phyloP scores from a whole-genome alignment of 1,139 yeast species.

The Scheffersomyces titani region DNA sequence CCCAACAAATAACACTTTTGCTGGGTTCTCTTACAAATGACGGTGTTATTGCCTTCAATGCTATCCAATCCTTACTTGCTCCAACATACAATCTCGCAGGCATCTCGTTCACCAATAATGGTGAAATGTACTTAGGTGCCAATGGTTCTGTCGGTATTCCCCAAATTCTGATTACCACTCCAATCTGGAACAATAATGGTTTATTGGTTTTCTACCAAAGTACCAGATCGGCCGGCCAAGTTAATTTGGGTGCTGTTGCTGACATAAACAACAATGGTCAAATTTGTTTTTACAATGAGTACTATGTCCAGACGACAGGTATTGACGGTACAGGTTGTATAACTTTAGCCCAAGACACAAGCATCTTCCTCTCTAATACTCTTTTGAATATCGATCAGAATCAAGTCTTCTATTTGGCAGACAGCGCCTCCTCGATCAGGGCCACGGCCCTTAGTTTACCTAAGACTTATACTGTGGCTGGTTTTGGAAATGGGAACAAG shows the following conservation, averaged over 20 bases:
- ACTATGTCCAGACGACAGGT: slow-evolving; percentile 25
- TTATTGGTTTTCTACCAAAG: slow-evolving; percentile 23
- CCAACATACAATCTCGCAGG: slow-evolving; percentile 23
- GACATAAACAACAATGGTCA: slow-evolving; percentile 28
- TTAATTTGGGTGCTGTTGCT: slow-evolving; percentile 21
- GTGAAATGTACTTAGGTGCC: slow-evolving; percentile 30
- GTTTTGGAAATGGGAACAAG: slow-evolving; percentile 32
- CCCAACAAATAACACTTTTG: slow-evolving; percentile 10
- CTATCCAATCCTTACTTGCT: slow-evolving; percentile 16
- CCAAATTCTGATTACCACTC: slow-evolving; percentile 19
- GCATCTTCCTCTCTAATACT: slow-evolving; percentile 19
- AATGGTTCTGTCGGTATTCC: slow-evolving; percentile 21
- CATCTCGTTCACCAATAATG: slow-evolving; percentile 26
- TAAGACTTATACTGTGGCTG: slow-evolving; percentile 28
- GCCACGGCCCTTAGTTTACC: slow-evolving; percentile 17
- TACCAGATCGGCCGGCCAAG: slow-evolving; percentile 18
- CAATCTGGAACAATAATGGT: slow-evolving; percentile 29
- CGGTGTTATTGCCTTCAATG: slow-evolving; percentile 26
- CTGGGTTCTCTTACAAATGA: slow-evolving; percentile 15
- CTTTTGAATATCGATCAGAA: slow-evolving; percentile 14
- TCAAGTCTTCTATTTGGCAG: slow-evolving; percentile 25
- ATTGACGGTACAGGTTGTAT: slow-evolving; percentile 32
- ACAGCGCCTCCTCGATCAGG: slow-evolving; percentile 18
- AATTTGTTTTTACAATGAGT: slow-evolving; percentile 28
- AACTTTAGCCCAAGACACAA: slow-evolving; percentile 21